These are phyloP conservation scores for Phoenix roebelenii DNA, from an alignment of 176 grass and related monocot species.

Conservation along the genomic window DNA sequence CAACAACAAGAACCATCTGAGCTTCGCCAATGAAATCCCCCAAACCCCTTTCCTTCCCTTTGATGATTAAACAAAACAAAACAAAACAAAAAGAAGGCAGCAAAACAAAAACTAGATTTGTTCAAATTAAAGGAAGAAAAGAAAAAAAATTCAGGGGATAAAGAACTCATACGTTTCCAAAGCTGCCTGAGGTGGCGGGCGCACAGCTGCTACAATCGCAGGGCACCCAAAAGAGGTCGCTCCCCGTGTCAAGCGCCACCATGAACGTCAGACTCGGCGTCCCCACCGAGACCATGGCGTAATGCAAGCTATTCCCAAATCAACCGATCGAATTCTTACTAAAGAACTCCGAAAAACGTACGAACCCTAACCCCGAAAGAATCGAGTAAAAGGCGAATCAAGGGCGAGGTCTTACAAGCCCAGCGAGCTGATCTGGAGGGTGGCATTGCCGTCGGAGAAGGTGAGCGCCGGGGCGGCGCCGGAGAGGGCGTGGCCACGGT, in stretches of 20 bases:
- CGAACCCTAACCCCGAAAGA: neutral
- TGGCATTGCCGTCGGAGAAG: slow-evolving; percentile 66
- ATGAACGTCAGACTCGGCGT: slow-evolving; percentile 73
- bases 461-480: slow-evolving; percentile 21
- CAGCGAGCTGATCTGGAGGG: slow-evolving; percentile 50
- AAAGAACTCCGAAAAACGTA: neutral
- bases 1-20: too few relatives aligned
- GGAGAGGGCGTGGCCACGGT: slow-evolving; percentile 30
- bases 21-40: too few relatives aligned
- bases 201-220: slow-evolving; percentile 64
- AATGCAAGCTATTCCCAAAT: slow-evolving; percentile 47
- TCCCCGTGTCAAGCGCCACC: slow-evolving; percentile 85
- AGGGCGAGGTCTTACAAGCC: slow-evolving; percentile 48
- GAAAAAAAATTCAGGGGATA: too few relatives aligned
- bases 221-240: slow-evolving; percentile 79
- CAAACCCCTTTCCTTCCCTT: too few relatives aligned
- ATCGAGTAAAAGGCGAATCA: neutral
- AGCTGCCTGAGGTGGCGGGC: slow-evolving; percentile 20
- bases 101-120: too few relatives aligned
- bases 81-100: too few relatives aligned
- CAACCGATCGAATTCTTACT: neutral
- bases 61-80: too few relatives aligned
- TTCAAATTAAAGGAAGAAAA: too few relatives aligned
- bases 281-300: slow-evolving; percentile 63
- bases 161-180: slow-evolving; percentile 33